These are phyloP conservation scores for Sporothrix humicola DNA, from an alignment of 2,329 filamentous ascomycete genomes.

Conservation along the genomic window DNA sequence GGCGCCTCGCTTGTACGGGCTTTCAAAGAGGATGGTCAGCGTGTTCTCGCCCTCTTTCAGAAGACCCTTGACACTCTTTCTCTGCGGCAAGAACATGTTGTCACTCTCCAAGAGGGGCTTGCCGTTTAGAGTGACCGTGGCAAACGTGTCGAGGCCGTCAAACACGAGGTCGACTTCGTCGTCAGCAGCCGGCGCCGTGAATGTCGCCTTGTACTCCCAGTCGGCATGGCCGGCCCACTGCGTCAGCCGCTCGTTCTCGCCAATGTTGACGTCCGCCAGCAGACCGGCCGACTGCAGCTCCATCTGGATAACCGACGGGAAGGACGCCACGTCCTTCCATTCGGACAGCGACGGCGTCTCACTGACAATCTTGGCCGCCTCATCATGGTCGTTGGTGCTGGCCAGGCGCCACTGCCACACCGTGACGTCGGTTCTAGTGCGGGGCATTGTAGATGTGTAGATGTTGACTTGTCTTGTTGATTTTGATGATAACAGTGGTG, in stretches of 20 bases:
- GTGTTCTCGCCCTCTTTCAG: constrained; percentile 59
- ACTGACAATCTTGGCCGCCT: constrained; percentile 64
- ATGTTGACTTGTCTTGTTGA: neutral
- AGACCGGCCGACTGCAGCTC: constrained; percentile 67
- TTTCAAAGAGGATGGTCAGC: constrained; percentile 68
- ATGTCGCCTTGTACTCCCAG: constrained; percentile 72
- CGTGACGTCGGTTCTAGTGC: neutral
- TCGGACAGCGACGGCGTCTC: constrained; percentile 50
- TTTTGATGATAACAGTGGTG: neutral
- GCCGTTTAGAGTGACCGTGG: constrained; percentile 73
- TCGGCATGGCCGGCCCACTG: constrained; percentile 76
- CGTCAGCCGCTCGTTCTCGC: constrained; percentile 74
- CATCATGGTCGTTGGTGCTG: constrained; percentile 13
- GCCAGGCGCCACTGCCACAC: constrained; percentile 25
- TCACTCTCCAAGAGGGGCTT: constrained; percentile 69
- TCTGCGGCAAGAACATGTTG: constrained; percentile 79
- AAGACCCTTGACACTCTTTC: constrained; percentile 64
- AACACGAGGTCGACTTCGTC: constrained; percentile 59
- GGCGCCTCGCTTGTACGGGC: constrained; percentile 67
- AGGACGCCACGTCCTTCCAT: constrained; percentile 64
- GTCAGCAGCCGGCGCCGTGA: constrained; percentile 53
- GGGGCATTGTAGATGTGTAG: neutral
- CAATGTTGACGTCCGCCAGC: constrained; percentile 73
- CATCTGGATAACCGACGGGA: constrained; percentile 71
- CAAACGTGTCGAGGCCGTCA: constrained; percentile 81